Conservation (phyloP, 164 flowering plant species). For the Piper longum region DNA sequence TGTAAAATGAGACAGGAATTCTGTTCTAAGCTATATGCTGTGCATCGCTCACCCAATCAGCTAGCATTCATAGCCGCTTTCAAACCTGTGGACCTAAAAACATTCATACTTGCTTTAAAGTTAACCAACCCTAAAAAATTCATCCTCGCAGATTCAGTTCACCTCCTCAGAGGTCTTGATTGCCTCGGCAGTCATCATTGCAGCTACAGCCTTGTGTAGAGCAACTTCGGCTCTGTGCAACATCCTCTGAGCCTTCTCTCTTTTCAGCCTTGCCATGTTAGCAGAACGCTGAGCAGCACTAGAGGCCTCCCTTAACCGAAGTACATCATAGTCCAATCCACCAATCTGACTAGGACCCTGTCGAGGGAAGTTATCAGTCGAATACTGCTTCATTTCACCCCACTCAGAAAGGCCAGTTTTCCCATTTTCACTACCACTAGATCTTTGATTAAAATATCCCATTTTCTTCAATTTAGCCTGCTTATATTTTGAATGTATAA, state of each 20-base stretch:
- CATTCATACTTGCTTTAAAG: neutral
- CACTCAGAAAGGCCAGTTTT: conserved; percentile 35
- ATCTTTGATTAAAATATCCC: conserved; percentile 26
- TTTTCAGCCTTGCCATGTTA: conserved; percentile 66
- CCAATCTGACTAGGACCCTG: conserved; percentile 28
- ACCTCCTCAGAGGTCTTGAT: conserved; percentile 51
- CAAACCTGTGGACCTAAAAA: neutral
- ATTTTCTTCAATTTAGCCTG: conserved; percentile 44
- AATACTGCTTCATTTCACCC: conserved; percentile 25
- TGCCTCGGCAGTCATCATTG: conserved; percentile 83
- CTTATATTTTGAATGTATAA: conserved; percentile 25
- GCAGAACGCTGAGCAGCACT: conserved; percentile 70
- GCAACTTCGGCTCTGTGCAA: conserved; percentile 68
- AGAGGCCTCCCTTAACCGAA: conserved; percentile 70
- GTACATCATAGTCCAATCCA: conserved; percentile 56
- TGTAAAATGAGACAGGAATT: neutral
- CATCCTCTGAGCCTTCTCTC: conserved; percentile 71
- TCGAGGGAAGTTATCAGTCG: conserved; percentile 22
- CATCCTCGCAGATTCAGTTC: conserved; percentile 37
- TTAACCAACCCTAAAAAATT: conserved; percentile 19
- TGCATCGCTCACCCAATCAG: neutral
- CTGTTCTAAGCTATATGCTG: neutral
- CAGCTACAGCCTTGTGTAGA: conserved; percentile 75
- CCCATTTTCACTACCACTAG: conserved; percentile 33
- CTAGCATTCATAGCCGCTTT: neutral